Conservation (phyloP, 148 eudicot genomes). For the Rhododendron kiyosumense region DNA sequence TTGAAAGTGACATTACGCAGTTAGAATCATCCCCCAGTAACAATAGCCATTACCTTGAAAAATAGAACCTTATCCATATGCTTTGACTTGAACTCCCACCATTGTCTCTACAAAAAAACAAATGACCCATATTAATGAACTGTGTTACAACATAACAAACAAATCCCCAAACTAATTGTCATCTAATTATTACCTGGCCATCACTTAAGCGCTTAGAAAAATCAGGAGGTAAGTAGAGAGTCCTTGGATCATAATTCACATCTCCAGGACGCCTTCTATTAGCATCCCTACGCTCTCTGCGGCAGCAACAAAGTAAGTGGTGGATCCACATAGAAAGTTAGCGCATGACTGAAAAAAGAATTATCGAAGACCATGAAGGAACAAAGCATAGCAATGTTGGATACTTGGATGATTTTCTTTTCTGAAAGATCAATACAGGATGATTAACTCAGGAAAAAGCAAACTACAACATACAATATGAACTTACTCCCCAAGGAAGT, state of each 20-base stretch:
- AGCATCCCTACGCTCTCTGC: constrained; percentile 76
- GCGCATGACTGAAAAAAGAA: neutral
- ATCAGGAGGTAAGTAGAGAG: constrained; percentile 74
- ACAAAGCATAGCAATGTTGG: neutral
- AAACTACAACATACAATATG: neutral
- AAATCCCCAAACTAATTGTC: neutral
- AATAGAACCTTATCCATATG: constrained; percentile 98
- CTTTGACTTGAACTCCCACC: constrained; percentile 99
- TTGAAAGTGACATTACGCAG: neutral
- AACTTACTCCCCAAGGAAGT: constrained; percentile 79
- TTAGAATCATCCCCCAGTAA: neutral
- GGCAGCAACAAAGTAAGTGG: constrained; percentile 11
- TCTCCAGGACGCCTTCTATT: constrained; percentile 70
- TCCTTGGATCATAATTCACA: constrained; percentile 72
- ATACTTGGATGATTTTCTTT: neutral
- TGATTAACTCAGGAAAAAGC: neutral
- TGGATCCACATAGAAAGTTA: neutral
- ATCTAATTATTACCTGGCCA: constrained; percentile 58
- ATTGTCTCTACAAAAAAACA: constrained; percentile 63
- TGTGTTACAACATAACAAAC: neutral
- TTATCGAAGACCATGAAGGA: neutral
- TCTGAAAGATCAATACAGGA: neutral
- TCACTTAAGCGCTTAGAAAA: constrained; percentile 65
- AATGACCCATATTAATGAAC: constrained; percentile 12
- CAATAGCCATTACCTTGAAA: constrained; percentile 66